Conservation (phyloP, 1,284 basidiomycete species). For the Paramarasmius palmivorus region DNA sequence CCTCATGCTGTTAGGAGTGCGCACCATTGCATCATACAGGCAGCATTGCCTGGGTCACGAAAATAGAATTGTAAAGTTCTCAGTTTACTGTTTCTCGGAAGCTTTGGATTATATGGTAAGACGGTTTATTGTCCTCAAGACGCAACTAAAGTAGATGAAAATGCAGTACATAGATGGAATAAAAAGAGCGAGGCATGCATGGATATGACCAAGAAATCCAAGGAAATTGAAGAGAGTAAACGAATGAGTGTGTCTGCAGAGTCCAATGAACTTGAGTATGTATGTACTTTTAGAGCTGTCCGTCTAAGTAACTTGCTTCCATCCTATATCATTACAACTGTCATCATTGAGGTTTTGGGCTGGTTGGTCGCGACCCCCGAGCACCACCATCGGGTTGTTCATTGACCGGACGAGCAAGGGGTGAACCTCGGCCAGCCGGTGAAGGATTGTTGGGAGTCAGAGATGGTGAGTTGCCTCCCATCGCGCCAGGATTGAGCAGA, state of each 20-base stretch:
- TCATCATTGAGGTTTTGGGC: slow-evolving; percentile 31
- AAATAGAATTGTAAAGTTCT: too few relatives aligned
- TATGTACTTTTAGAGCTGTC: neutral
- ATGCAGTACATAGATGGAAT: slow-evolving; percentile 1
- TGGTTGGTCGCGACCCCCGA: slow-evolving; percentile 35
- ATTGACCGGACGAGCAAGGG: slow-evolving; percentile 33
- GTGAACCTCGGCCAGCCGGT: slow-evolving; percentile 41
- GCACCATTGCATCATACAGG: too few relatives aligned
- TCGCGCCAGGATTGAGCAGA: slow-evolving; percentile 36
- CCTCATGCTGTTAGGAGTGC: too few relatives aligned
- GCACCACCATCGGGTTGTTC: slow-evolving; percentile 23
- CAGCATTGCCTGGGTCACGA: too few relatives aligned
- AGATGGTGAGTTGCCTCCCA: slow-evolving; percentile 33
- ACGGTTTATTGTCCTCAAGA: neutral
- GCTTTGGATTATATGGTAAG: too few relatives aligned
- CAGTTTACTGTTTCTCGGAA: too few relatives aligned
- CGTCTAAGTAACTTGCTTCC: neutral
- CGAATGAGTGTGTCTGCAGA: neutral
- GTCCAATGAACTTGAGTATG: neutral
- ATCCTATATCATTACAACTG: neutral
- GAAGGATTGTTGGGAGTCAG: too few relatives aligned
- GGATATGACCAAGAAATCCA: neutral
- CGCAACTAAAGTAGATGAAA: neutral
- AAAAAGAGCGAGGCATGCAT: neutral
- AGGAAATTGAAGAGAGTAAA: neutral